Base-by-base conservation (phyloP, 139 green algal species). In the Coelastrella sp. region DNA sequence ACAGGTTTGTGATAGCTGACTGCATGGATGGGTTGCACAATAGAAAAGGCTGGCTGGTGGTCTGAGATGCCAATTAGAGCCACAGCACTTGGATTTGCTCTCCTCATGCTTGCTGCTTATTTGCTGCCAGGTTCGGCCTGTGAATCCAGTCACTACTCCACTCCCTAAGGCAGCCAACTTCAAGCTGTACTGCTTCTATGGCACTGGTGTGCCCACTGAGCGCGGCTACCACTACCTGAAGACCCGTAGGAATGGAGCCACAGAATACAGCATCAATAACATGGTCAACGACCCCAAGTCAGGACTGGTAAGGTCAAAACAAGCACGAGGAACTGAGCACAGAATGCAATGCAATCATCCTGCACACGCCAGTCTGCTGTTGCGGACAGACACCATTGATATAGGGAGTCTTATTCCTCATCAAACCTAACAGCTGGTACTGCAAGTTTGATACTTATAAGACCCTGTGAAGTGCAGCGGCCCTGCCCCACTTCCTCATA, bases 161-260 rank as follows among this genome's bases (percentile, higher is more conserved):
- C 91, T 97, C 78, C 96, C 96, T 0, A 73, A 93, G 8, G 96
- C 96, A 19, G 94, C 95, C 24, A 74, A 84, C 78, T 93, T 96
- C 88, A 85, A 82, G 68, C 56, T 97, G 4, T 96, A 93, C 89
- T 97, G 95, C 91, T 80, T 97, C 75, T 97, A 98, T 78, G 96
- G 96, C 61, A 82, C 95, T 20, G 96, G 95, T 78, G 86, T 95
- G 6, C 92, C 93, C 49, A 96, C 95, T 9, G 96, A 98, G 92
- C 93, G 96, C 11, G 92, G 81, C 88, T 84, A 88, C 59, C 80
- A 89, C 58, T 85, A 84, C 68, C 59, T 90, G 6, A 83, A 84
- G 57, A 85, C 74, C 9, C 70, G 57, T 8, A 49, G 59, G 35
- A 22, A 66, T 17, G 74, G 59, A 20, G 74, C 27, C 9, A 90